These are phyloP conservation scores for Kodamaea fungicola DNA, from an alignment of 1,139 yeast genomes.

Conservation along the genomic window DNA sequence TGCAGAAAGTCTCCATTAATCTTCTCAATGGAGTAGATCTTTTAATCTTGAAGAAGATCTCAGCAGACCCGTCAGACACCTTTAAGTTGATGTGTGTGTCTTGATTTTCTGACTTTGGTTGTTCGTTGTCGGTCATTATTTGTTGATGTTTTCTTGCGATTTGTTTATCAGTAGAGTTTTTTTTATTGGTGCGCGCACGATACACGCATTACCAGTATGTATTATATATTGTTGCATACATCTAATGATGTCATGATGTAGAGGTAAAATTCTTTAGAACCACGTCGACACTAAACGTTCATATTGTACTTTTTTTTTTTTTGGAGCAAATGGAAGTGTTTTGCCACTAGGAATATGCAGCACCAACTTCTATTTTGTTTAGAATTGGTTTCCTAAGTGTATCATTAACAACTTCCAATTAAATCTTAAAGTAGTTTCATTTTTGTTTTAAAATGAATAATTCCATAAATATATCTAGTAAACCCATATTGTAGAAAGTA, in stretches of 20 bases:
- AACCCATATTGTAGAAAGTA: background rate
- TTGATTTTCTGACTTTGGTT: conserved; percentile 59
- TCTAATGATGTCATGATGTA: background rate
- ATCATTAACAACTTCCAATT: too few relatives aligned
- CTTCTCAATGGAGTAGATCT: conserved; percentile 89
- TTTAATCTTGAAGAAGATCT: conserved; percentile 93
- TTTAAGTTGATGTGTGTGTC: conserved; percentile 84
- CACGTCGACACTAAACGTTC: background rate
- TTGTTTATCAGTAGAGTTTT: background rate
- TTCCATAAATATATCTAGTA: too few relatives aligned
- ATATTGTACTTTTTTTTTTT: conserved; percentile 2
- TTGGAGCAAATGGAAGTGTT: too few relatives aligned
- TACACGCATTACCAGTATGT: background rate
- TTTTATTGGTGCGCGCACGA: background rate
- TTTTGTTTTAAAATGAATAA: too few relatives aligned
- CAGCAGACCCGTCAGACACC: conserved; percentile 91
- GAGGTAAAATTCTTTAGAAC: too few relatives aligned
- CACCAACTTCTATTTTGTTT: background rate
- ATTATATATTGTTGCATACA: background rate
- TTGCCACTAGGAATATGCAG: background rate
- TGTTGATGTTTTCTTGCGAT: conserved; percentile 3
- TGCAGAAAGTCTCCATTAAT: conserved; percentile 97
- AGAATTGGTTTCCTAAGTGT: background rate
- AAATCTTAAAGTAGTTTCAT: too few relatives aligned
- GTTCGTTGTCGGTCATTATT: conserved; percentile 35